phyloP scores from a whole-genome alignment of 2,329 filamentous ascomycete species.

The Pyricularia sp. region DNA sequence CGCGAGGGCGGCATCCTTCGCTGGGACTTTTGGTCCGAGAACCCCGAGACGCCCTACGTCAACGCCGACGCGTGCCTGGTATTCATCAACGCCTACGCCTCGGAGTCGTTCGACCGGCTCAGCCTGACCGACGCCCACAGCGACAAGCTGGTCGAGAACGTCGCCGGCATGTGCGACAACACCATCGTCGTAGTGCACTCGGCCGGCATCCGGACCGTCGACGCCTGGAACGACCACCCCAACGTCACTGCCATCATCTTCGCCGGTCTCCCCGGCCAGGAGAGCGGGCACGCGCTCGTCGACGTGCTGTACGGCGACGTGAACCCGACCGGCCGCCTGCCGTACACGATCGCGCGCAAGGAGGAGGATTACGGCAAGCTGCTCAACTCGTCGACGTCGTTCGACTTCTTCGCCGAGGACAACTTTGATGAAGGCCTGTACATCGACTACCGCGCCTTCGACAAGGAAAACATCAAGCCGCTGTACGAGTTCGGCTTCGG shows the following conservation, averaged over 20 bases:
- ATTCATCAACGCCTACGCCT: constrained; percentile 61
- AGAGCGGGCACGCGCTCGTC: constrained; percentile 49
- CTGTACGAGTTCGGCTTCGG: constrained; percentile 48
- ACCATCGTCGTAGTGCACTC: constrained; percentile 61
- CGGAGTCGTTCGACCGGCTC: constrained; percentile 63
- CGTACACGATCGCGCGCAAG: constrained; percentile 46
- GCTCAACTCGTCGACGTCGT: constrained; percentile 13
- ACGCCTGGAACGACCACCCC: constrained; percentile 44
- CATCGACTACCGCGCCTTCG: constrained; percentile 47
- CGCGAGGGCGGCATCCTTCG: constrained; percentile 47
- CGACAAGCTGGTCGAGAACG: constrained; percentile 44
- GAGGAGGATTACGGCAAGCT: constrained; percentile 39
- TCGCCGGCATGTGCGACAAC: constrained; percentile 41
- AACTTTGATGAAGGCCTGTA: constrained; percentile 36
- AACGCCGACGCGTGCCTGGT: constrained; percentile 54
- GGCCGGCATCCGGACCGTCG: constrained; percentile 50
- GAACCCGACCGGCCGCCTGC: constrained; percentile 47
- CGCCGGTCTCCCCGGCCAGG: constrained; percentile 51
- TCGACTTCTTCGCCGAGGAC: constrained; percentile 48
- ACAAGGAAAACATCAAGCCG: constrained; percentile 35
- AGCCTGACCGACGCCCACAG: constrained; percentile 61
- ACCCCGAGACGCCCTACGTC: constrained; percentile 32
- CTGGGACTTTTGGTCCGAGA: constrained; percentile 40
- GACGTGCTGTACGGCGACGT: constrained; percentile 51
- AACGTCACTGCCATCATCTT: constrained; percentile 54